A percentile compares a stretch with the other conserved stretches of the same genome.
Evolutionary conservation across 2,329 filamentous ascomycete genomes (phyloP).

Genomic region (Xylariales sp.): DNA sequence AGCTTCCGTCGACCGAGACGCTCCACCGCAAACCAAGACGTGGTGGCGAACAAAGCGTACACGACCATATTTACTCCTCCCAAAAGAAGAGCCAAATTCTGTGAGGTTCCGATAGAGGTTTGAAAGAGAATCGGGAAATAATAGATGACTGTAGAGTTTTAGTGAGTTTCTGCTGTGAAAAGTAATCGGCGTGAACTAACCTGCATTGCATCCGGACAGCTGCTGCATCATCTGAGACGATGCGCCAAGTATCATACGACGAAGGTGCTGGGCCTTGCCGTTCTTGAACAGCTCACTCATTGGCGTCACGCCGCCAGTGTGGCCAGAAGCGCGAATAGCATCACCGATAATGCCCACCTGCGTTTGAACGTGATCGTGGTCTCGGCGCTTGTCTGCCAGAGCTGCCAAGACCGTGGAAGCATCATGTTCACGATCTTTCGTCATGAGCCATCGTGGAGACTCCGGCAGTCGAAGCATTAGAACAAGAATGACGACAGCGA

Average conservation of each 20-base stretch:
- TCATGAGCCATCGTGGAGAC: slow-evolving; percentile 45
- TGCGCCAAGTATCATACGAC: slow-evolving; percentile 56
- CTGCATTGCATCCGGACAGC: slow-evolving; percentile 52
- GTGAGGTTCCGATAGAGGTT: slow-evolving; percentile 31
- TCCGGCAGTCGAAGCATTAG: slow-evolving; percentile 44
- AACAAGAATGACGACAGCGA: slow-evolving; percentile 38
- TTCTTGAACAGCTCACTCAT: slow-evolving; percentile 48
- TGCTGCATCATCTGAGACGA: slow-evolving; percentile 60
- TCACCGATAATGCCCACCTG: slow-evolving; percentile 39
- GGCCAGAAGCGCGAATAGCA: slow-evolving; percentile 26
- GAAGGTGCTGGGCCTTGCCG: slow-evolving; percentile 60
- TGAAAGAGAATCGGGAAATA: slow-evolving; percentile 58
- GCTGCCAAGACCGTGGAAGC: slow-evolving; percentile 47
- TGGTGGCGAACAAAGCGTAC: slow-evolving; percentile 56
- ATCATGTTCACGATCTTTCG: slow-evolving; percentile 42
- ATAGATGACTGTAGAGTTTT: too few species aligned
- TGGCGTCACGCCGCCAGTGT: slow-evolving; percentile 23
- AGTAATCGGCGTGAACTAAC: too few species aligned
- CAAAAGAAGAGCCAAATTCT: slow-evolving; percentile 46
- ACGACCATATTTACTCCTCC: slow-evolving; percentile 54
- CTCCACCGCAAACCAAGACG: slow-evolving; percentile 49
- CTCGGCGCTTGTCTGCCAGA: slow-evolving; percentile 47
- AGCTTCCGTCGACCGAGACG: slow-evolving; percentile 41
- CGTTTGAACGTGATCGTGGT: slow-evolving; percentile 36
- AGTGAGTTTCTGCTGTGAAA: too few species aligned